Evolutionary conservation across 2,329 filamentous ascomycete species (phyloP), one percentile per base, ranked within the genome.

Genomic region (Talaromyces sp.): DNA sequence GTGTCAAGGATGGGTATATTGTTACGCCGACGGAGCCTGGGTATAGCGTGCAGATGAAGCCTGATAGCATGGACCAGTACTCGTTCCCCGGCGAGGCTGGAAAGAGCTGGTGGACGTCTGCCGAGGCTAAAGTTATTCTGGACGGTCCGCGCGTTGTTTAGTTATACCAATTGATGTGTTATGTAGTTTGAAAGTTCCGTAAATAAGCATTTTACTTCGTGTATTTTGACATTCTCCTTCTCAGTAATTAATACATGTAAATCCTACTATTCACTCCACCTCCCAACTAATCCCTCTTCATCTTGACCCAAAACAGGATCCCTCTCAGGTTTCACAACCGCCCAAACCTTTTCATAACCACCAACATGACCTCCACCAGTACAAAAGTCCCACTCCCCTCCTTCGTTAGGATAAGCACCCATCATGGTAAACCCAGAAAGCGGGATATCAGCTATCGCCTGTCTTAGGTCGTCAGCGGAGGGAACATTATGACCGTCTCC

Each of bases 31-130:
- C 80, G 65, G 87, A 92, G 72, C 83, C 92, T 0, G 92, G 92
- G 0, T 96, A 96, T 76, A 93, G 90, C 71, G 92, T 96, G 2
- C 91, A 96, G 85, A 96, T 96, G 92, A 93, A 91, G 84, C 78
- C 86, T 3, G 90, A 88, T 66, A 95, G 90, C 74, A 95, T 96
- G 91, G 90, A 92, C 65, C 77, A 76, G 67, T 96, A 83, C 72
- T 83, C 84, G 56, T 96, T 86, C 74, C 92, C 92, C 1, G 91
- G 92, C 8, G 84, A 88, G 70, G 82, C 88, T 64, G 88, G 88
- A 4, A 88, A 90, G 67, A 90, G 91, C 71, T 96, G 91, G 91
- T 96, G 92, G 92, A 87, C 80, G 77, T 88, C 84, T 55, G 88
- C 91, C 42, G 90, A 91, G 76, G 91, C 91, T n/a, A 89, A 80